Conservation (phyloP, 2,329 filamentous ascomycete genomes). For the Fusarium domesticum region DNA sequence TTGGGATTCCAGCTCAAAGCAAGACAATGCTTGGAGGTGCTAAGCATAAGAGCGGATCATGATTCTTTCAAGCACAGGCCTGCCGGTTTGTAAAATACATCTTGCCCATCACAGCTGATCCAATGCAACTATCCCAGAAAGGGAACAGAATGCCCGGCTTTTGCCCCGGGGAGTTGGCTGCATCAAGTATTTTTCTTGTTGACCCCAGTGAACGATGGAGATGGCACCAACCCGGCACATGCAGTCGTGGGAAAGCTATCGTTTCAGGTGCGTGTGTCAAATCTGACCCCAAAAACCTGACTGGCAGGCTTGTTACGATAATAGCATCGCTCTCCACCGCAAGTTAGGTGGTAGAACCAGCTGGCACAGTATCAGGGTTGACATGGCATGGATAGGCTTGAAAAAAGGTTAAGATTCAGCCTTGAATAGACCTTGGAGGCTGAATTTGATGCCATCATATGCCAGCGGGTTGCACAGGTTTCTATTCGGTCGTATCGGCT, state of each 20-base stretch:
- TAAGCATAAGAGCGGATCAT: constrained; percentile 8
- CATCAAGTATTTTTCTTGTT: constrained; percentile 19
- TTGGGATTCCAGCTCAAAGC: neutral
- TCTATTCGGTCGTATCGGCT: too few relatives aligned
- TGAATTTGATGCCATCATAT: too few relatives aligned
- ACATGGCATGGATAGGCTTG: too few relatives aligned
- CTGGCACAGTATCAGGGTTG: too few relatives aligned
- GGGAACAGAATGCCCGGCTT: constrained; percentile 14
- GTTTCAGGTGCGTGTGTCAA: neutral
- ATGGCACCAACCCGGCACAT: neutral
- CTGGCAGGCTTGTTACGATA: neutral
- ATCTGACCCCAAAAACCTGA: neutral
- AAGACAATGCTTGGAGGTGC: constrained; percentile 10
- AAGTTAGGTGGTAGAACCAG: neutral
- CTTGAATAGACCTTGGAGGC: too few relatives aligned
- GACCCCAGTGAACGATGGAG: neutral
- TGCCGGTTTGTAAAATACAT: constrained; percentile 17
- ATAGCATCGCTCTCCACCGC: neutral
- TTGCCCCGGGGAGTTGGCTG: constrained; percentile 17
- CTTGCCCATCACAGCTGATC: constrained; percentile 15
- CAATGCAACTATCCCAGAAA: constrained; percentile 14
- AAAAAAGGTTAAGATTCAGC: too few relatives aligned
- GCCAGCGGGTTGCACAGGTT: too few relatives aligned
- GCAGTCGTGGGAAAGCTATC: neutral
- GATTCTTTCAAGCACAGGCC: constrained; percentile 2